Evolutionary conservation across 2,329 filamentous ascomycete genomes (phyloP).

Genomic region (Penicillium capsulatum): DNA sequence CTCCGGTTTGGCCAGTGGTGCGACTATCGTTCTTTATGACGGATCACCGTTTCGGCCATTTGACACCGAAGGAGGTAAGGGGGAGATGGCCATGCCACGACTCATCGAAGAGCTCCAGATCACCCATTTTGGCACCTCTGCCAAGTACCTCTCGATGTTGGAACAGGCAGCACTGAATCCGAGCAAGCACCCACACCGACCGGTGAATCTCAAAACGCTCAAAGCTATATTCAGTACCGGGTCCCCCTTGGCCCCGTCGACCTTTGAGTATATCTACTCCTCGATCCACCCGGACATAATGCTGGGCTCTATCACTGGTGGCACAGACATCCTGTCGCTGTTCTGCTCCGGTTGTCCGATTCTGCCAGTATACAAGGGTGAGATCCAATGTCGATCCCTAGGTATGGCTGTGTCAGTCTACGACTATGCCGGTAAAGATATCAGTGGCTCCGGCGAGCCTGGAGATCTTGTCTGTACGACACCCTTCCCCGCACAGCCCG

Average conservation of each 20-base stretch:
- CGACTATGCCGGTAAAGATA: constrained; percentile 55
- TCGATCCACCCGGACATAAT: constrained; percentile 78
- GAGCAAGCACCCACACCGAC: constrained; percentile 44
- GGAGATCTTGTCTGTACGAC: constrained; percentile 84
- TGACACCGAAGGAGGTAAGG: constrained; percentile 53
- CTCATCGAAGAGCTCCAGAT: constrained; percentile 77
- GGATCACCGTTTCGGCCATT: constrained; percentile 81
- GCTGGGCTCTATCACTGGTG: constrained; percentile 88
- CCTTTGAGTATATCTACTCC: constrained; percentile 82
- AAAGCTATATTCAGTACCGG: constrained; percentile 92
- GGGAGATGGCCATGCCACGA: constrained; percentile 74
- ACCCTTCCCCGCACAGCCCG: constrained; percentile 86
- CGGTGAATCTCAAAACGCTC: constrained; percentile 49
- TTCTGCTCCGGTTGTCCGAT: constrained; percentile 82
- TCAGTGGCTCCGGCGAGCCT: constrained; percentile 61
- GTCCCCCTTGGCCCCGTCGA: constrained; percentile 85
- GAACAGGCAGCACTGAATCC: constrained; percentile 72
- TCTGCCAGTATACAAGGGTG: constrained; percentile 65
- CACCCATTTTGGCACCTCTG: constrained; percentile 91
- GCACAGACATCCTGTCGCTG: constrained; percentile 92
- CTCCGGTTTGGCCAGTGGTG: constrained; percentile 75
- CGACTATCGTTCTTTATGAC: constrained; percentile 82
- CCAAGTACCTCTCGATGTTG: constrained; percentile 85
- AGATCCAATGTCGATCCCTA: constrained; percentile 73
- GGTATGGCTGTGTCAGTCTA: constrained; percentile 68